A percentile compares a stretch with the other conserved stretches of the same genome.
phyloP scores from a whole-genome alignment of 106 monocot species.

The Phalaenopsis aphrodite region DNA sequence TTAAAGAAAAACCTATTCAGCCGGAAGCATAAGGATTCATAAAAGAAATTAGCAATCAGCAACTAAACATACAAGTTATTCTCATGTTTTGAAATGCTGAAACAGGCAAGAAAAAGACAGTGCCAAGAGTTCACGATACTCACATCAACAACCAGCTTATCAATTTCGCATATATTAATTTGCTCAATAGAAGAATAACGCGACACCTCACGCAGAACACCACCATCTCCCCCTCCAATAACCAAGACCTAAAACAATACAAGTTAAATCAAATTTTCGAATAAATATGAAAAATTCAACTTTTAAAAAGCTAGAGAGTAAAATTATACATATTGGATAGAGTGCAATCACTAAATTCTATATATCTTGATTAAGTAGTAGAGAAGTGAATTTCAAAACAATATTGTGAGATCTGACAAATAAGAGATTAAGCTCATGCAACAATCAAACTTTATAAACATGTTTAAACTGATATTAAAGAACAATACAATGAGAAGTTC shows the following conservation, averaged over 20 bases:
- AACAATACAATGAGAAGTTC: neutral
- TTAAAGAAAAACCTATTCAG: neutral
- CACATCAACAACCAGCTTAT: conserved; percentile 60
- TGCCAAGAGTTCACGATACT: conserved; percentile 8
- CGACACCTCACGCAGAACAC: conserved; percentile 50
- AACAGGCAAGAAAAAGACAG: neutral
- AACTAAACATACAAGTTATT: neutral
- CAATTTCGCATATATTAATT: conserved; percentile 71
- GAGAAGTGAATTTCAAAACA: neutral
- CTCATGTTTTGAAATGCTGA: neutral
- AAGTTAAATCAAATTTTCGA: neutral
- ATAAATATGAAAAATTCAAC: neutral
- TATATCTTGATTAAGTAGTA: neutral
- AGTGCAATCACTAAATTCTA: neutral
- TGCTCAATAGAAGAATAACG: conserved; percentile 43
- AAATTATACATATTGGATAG: neutral
- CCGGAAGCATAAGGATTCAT: neutral
- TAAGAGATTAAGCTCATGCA: neutral
- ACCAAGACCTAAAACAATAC: conserved; percentile 40
- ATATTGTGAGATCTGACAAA: neutral
- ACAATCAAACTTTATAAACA: neutral
- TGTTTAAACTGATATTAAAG: neutral
- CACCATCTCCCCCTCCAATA: conserved; percentile 65
- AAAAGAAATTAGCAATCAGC: neutral
- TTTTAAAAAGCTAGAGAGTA: neutral